Conservation (phyloP, 148 eudicot species). For the Amaranthus palmeri region DNA sequence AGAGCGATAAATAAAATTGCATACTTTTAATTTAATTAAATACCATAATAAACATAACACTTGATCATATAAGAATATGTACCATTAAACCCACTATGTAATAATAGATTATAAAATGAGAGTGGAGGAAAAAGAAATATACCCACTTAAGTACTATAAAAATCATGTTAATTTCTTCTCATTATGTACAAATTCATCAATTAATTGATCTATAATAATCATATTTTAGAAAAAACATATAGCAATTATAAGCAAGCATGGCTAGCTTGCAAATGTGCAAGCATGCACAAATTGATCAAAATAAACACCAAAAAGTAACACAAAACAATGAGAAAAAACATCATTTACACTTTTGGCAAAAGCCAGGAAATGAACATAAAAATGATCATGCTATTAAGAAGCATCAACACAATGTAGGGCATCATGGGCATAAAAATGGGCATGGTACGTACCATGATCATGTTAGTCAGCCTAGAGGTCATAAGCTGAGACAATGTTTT, state of each 20-base stretch:
- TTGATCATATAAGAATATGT: constrained; percentile 18
- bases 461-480: neutral
- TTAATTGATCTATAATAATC: neutral
- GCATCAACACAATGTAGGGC: neutral
- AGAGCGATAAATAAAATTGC: too few relatives aligned
- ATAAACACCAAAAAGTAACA: neutral
- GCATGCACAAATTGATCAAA: constrained; percentile 19
- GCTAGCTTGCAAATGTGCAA: constrained; percentile 23
- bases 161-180: constrained; percentile 8
- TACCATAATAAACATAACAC: neutral
- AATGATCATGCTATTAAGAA: neutral
- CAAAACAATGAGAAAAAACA: constrained; percentile 20
- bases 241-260: neutral
- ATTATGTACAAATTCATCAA: neutral
- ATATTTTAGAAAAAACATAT: neutral
- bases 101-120: constrained; percentile 2
- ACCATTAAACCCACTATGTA: constrained; percentile 12
- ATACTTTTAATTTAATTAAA: neutral
- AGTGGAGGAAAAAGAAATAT: constrained; percentile 14
- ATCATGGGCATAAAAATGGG: neutral
- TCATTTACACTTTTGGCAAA: constrained; percentile 18
- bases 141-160: constrained; percentile 22
- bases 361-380: constrained; percentile 18
- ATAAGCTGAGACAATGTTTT: constrained; percentile 19
- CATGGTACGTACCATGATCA: neutral